Evolutionary conservation across 768 basidiomycete species (phyloP), one percentile per base, ranked within the genome.

Genomic region (Boletus tylopilopsis): DNA sequence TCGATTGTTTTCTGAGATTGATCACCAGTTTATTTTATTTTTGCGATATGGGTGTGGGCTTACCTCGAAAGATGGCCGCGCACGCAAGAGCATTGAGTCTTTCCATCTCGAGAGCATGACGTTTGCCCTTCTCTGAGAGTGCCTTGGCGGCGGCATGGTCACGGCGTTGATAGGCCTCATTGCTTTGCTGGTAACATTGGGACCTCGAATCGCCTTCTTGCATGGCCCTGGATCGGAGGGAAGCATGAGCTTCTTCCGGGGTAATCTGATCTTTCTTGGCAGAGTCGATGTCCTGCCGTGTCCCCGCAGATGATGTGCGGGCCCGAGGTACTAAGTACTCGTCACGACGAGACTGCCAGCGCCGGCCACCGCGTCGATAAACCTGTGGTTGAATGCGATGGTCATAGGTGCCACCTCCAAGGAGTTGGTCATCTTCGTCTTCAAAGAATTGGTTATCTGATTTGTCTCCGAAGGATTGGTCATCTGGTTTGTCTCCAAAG

Each of bases 101-200:
- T 53, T 90, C 84, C 85, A 91, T 94, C 60, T 78, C 76, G 11
- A 69, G 62, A 63, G 86, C 79, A 64, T 94, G 91, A 32, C 71
- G 73, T 66, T 92, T 90, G 18, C 90, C 92, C 64, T 91, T 60
- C 42, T 84, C 80, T 23, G 85, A 88, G 16, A 96, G 76, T 43
- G 85, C 73, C 68, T 95, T 94, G 30, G 94, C 94, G 24, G 69
- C 69, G 1, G 81, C 88, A 18, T 85, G 84, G 57, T 96, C 82
- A 3, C 84, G 79, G 12, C 73, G 69, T 41, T 75, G 68, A 62
- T 94, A 94, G 2, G 91, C 90, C 49, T 80, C 72, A 61, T 87
- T 79, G 59, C 87, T 85, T 62, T 83, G 72, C 42, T 79, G 73
- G 63, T 83, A 87, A 46, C 73, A 77, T 27, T 71, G 70, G 15